A percentile compares a stretch with the other conserved stretches of the same genome.
Evolutionary conservation across 164 flowering plant species (phyloP).

Genomic region (Dillenia suffruticosa): DNA sequence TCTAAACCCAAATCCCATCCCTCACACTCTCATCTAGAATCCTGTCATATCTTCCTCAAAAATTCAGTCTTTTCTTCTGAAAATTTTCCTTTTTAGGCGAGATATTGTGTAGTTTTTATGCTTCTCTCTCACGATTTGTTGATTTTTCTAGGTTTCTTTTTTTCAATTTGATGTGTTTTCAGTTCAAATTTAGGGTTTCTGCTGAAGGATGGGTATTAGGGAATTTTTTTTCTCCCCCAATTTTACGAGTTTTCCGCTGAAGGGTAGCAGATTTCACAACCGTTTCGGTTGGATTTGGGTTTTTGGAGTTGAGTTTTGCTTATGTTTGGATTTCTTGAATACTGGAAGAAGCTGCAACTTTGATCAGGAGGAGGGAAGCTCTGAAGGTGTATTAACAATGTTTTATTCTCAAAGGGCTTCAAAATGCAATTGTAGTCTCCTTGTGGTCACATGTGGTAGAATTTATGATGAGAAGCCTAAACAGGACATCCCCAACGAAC

Average conservation of each 20-base stretch:
- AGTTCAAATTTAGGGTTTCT: constrained; percentile 10
- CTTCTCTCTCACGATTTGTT: constrained; percentile 3
- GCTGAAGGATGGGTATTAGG: constrained; percentile 16
- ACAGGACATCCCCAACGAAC: constrained; percentile 21
- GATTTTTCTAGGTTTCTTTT: constrained; percentile 8
- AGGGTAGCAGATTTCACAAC: constrained; percentile 4
- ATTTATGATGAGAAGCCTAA: constrained; percentile 23
- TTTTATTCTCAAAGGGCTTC: constrained; percentile 51
- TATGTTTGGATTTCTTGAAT: background rate
- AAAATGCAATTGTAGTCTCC: constrained; percentile 52
- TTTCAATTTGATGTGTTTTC: constrained; percentile 7
- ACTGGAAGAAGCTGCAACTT: background rate
- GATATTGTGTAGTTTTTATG: background rate
- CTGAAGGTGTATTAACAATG: constrained; percentile 35
- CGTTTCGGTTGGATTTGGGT: constrained; percentile 1
- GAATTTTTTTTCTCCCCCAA: constrained; percentile 12
- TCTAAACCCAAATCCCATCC: too few relatives aligned
- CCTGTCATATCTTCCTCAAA: too few relatives aligned
- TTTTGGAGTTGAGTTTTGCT: constrained; percentile 3
- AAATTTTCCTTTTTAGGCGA: too few relatives aligned
- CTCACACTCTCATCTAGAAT: too few relatives aligned
- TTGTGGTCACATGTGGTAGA: constrained; percentile 50
- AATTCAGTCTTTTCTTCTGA: too few relatives aligned
- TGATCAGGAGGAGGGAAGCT: background rate
- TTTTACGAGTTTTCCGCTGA: background rate